Evolutionary conservation across 1,139 yeast species (phyloP).

Genomic region (Martiniozyma asiatica): DNA sequence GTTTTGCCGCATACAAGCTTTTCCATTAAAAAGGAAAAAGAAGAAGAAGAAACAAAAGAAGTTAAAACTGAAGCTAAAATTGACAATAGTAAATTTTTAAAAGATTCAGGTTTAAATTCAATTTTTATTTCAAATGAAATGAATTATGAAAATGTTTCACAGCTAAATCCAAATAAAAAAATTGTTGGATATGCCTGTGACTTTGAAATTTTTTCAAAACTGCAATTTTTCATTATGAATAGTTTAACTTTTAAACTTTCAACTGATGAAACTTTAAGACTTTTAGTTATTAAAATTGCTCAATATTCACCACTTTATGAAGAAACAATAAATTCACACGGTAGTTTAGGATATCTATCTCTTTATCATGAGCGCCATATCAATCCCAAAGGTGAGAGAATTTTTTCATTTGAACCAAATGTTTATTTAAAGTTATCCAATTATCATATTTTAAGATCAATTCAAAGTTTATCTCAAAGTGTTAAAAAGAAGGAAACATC

Average conservation of each 20-base stretch:
- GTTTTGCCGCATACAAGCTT: too few relatives aligned
- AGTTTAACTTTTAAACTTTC: slow-evolving; percentile 13
- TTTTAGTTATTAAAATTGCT: slow-evolving; percentile 4
- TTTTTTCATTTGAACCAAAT: slow-evolving; percentile 8
- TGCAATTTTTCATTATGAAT: slow-evolving; percentile 8
- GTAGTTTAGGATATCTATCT: slow-evolving; percentile 8
- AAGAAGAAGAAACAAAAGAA: too few relatives aligned
- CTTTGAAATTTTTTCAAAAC: slow-evolving; percentile 8
- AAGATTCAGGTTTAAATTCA: slow-evolving; percentile 2
- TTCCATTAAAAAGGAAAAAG: too few relatives aligned
- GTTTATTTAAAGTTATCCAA: slow-evolving; percentile 11
- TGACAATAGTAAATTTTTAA: slow-evolving; percentile 1
- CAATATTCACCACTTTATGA: slow-evolving; percentile 8
- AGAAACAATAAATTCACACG: slow-evolving; percentile 9
- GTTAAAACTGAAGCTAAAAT: too few relatives aligned
- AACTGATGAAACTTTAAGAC: slow-evolving; percentile 3
- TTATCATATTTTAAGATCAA: slow-evolving; percentile 11
- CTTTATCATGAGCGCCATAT: slow-evolving; percentile 7
- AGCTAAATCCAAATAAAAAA: slow-evolving; percentile 2
- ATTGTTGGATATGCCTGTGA: slow-evolving; percentile 13
- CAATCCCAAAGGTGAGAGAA: slow-evolving; percentile 3
- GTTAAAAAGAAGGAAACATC: slow-evolving; percentile 6
- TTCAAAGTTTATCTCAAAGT: slow-evolving; percentile 7
- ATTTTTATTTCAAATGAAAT: slow-evolving; percentile 14
- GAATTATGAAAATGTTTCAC: slow-evolving; percentile 4